Conservation (phyloP, 2,329 filamentous ascomycete species). For the Scorias spongiosa region DNA sequence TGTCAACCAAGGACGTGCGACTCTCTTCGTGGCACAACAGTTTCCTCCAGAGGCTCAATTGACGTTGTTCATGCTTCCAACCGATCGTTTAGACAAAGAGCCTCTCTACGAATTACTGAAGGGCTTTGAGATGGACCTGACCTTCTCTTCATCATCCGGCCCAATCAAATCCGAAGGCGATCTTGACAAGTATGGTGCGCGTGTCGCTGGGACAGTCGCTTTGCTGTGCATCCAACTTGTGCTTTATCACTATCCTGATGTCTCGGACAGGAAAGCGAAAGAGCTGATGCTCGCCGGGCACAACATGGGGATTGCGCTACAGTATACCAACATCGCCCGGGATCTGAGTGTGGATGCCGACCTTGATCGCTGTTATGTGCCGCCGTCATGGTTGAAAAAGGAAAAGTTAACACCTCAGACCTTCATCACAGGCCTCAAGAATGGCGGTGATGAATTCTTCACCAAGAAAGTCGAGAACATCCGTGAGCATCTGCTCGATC, state of each 20-base stretch:
- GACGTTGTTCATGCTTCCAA: slow-evolving; percentile 45
- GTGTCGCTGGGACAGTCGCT: slow-evolving; percentile 59
- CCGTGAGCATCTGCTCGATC: slow-evolving; percentile 39
- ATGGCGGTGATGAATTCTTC: slow-evolving; percentile 23
- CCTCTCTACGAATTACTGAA: slow-evolving; percentile 50
- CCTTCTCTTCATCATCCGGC: slow-evolving; percentile 28
- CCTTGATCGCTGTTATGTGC: slow-evolving; percentile 54
- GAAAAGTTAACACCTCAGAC: slow-evolving; percentile 38
- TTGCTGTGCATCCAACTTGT: slow-evolving; percentile 53
- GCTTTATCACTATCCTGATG: slow-evolving; percentile 38
- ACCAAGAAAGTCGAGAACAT: slow-evolving; percentile 34
- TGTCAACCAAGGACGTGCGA: slow-evolving; percentile 15
- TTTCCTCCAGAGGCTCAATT: slow-evolving; percentile 40
- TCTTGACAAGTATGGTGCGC: slow-evolving; percentile 47
- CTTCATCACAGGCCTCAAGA: slow-evolving; percentile 30
- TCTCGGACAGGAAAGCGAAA: slow-evolving; percentile 17
- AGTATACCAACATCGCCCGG: slow-evolving; percentile 63
- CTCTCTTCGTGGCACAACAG: slow-evolving; percentile 27
- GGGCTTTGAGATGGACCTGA: slow-evolving; percentile 54
- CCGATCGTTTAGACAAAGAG: slow-evolving; percentile 37
- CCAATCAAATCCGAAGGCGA: slow-evolving; percentile 46
- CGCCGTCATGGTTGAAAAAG: slow-evolving; percentile 46
- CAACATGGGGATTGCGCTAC: slow-evolving; percentile 58
- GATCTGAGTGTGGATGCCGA: slow-evolving; percentile 54
- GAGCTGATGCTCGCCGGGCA: slow-evolving; percentile 41